Evolutionary conservation across 225 moss, liverwort and hornwort species (phyloP), one percentile per base, ranked within the genome.

Genomic region (Straminergon stramineum): DNA sequence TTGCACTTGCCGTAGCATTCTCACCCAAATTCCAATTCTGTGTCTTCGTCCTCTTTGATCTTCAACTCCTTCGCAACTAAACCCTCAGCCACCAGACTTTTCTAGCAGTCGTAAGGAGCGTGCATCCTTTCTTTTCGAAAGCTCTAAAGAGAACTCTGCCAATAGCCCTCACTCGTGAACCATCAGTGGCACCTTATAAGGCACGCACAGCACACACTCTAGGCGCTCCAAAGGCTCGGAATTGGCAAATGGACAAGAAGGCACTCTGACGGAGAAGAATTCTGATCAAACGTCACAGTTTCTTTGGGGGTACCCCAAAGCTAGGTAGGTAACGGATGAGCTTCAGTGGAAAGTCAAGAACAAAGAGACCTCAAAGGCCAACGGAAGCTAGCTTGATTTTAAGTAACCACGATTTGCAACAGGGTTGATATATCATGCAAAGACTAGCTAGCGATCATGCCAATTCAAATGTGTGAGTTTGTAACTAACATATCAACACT

Each of bases 1-100:
- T 71, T 94, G 93, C 78, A 82, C 84, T 71, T 92, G 96, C 73
- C 93, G 92, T 53, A 90, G 92, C 95, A 95, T 91, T 65, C 48
- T 79, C 51, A 83, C 51, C 81, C 2, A 68, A 87, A 13, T n/a
- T 63, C 63, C 52, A 60, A 43, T 34, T 77, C n/a, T 51, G n/a
- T 41, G 22, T 17, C 15, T 13, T 24, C 48, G 22, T 39, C 85
- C n/a, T 41, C 70, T 20, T 56, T 7, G 56, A 64, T 23, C 63
- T 48, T 34, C 51, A 52, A 68, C 30, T 55, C 55, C 69, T 55
- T 55, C n/a, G 18, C 51, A 53, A 53, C 39, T 19, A 78, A 27
- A 83, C 52, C 65, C 77, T 77, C 27, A 63, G 30, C 3, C 86
- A 28, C 37, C 20, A 48, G 48, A 48, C 37, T 51, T 37, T 62